Conservation (phyloP, 2,329 filamentous ascomycete genomes). For the Celoporthe dispersa region DNA sequence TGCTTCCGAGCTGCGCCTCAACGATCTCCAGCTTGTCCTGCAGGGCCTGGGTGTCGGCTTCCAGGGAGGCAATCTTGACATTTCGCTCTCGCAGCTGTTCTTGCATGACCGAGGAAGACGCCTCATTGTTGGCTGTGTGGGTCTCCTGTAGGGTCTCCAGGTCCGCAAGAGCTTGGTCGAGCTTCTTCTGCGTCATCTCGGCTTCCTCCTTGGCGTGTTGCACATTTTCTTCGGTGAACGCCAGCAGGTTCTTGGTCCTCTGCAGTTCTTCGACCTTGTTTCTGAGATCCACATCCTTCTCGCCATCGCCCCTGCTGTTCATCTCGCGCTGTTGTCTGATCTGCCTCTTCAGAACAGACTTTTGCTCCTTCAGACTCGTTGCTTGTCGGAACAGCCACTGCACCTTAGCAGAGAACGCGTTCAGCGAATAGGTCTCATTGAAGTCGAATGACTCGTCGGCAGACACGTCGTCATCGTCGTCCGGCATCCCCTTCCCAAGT, state of each 20-base stretch:
- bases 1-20: slow-evolving; percentile 32
- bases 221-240: slow-evolving; percentile 37
- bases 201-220: slow-evolving; percentile 35
- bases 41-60: slow-evolving; percentile 46
- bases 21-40: slow-evolving; percentile 44
- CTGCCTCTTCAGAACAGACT: slow-evolving; percentile 84
- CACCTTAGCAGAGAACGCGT: slow-evolving; percentile 77
- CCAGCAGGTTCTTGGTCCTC: slow-evolving; percentile 37
- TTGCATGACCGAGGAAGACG: slow-evolving; percentile 41
- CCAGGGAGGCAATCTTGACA: slow-evolving; percentile 48
- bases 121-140: slow-evolving; percentile 36
- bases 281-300: slow-evolving; percentile 68
- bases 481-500: slow-evolving; percentile 57
- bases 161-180: slow-evolving; percentile 52
- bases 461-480: slow-evolving; percentile 64
- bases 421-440: slow-evolving; percentile 70
- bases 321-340: slow-evolving; percentile 95
- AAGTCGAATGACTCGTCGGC: slow-evolving; percentile 63
- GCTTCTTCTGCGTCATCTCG: slow-evolving; percentile 51
- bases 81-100: slow-evolving; percentile 50
- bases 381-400: slow-evolving; percentile 78
- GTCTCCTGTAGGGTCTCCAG: slow-evolving; percentile 46
- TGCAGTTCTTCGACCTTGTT: slow-evolving; percentile 62
- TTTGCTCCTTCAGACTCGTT: slow-evolving; percentile 82
- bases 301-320: slow-evolving; percentile 81